phyloP scores from a whole-genome alignment of 345 rosid genomes.

The Gossypium australe region DNA sequence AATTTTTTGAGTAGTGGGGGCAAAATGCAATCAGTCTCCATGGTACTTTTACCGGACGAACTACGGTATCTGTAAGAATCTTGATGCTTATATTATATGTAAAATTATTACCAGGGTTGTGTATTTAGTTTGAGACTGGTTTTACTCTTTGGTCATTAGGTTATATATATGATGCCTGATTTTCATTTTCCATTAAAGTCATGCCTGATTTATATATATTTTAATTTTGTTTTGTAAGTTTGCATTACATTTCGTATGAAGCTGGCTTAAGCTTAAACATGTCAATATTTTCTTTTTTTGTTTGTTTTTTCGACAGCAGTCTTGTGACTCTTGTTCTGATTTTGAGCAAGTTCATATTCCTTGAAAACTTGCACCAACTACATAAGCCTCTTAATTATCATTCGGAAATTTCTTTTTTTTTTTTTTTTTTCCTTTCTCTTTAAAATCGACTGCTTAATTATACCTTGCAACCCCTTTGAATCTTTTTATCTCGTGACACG shows the following conservation, averaged over 20 bases:
- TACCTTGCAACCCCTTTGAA: slow-evolving; percentile 30
- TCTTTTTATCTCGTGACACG: slow-evolving; percentile 32
- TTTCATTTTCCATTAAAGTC: neutral
- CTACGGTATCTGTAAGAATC: neutral
- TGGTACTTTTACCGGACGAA: too few species aligned
- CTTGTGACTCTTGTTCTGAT: slow-evolving; percentile 30
- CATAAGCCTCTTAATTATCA: slow-evolving; percentile 37
- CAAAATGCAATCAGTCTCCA: too few species aligned
- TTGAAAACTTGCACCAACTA: slow-evolving; percentile 36
- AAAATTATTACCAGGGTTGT: neutral
- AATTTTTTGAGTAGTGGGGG: too few species aligned
- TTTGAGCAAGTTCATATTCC: slow-evolving; percentile 34
- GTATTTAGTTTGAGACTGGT: neutral
- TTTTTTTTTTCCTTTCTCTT: slow-evolving; percentile 30
- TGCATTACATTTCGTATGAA: slow-evolving; percentile 14
- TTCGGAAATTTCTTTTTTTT: slow-evolving; percentile 27
- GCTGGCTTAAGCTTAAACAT: slow-evolving; percentile 35
- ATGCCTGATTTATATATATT: neutral
- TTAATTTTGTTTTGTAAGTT: neutral
- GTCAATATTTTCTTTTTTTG: slow-evolving; percentile 18
- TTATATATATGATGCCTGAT: neutral
- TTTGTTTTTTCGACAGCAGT: slow-evolving; percentile 24
- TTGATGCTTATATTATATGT: neutral
- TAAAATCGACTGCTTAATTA: slow-evolving; percentile 32
- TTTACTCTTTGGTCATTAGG: neutral